Conservation (phyloP, 148 eudicot genomes). For the Vaccinium myrtillus region DNA sequence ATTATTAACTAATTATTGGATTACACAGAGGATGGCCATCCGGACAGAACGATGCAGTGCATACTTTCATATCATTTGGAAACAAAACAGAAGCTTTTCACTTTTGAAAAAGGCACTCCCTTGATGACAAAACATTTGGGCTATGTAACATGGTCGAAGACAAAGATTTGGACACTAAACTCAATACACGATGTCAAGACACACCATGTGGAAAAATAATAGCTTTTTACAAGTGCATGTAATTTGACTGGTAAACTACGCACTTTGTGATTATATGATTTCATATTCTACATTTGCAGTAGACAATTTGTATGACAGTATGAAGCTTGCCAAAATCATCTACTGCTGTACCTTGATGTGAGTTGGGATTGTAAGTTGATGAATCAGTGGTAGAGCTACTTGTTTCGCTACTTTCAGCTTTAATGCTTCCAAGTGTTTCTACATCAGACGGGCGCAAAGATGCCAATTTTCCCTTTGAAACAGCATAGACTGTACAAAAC, state of each 20-base stretch:
- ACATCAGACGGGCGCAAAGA: slow-evolving; percentile 65
- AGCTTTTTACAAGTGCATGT: background rate
- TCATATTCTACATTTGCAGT: background rate
- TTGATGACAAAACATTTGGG: background rate
- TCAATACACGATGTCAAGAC: background rate
- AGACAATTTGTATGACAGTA: background rate
- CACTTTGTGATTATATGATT: background rate
- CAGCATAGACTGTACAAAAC: slow-evolving; percentile 80
- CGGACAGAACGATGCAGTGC: background rate
- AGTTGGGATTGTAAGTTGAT: slow-evolving; percentile 47
- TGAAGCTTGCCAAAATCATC: background rate
- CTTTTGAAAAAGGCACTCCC: background rate
- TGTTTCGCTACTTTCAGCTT: slow-evolving; percentile 44
- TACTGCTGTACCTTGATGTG: slow-evolving; percentile 34
- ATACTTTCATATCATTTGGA: background rate
- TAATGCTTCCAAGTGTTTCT: slow-evolving; percentile 31
- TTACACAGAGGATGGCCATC: background rate
- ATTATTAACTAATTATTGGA: background rate
- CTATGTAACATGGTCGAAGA: background rate
- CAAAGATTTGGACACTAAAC: background rate
- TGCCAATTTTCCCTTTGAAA: slow-evolving; percentile 76
- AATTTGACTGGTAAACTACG: background rate
- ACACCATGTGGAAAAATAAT: background rate
- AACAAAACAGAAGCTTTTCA: background rate
- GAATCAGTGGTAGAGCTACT: slow-evolving; percentile 50